Conservation (phyloP, 2,329 filamentous ascomycete species). For the Aspergillus sp. region DNA sequence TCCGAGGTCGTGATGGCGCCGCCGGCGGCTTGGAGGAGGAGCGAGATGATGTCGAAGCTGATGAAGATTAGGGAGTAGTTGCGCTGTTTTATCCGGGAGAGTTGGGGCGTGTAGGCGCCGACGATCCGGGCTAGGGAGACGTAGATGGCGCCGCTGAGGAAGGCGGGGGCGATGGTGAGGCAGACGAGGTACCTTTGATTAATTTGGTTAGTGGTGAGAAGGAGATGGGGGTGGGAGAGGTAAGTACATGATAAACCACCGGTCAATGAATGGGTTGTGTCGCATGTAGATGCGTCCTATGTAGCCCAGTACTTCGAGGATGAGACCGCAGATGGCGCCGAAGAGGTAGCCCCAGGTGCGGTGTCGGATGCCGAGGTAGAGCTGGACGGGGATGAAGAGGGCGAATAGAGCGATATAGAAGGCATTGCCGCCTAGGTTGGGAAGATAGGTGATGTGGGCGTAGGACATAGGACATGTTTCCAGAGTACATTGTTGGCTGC, state of each 20-base stretch:
- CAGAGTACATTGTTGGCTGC: background rate
- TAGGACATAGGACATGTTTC: constrained; percentile 1
- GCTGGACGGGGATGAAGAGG: background rate
- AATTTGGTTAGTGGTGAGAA: no score
- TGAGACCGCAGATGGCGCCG: background rate
- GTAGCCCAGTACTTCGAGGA: background rate
- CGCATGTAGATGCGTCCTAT: constrained; percentile 1
- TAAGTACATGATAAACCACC: constrained; percentile 1
- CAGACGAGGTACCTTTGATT: constrained; percentile 13
- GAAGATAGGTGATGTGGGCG: background rate
- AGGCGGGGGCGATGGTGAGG: constrained; percentile 10
- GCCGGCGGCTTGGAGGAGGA: constrained; percentile 58
- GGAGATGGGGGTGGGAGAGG: no score
- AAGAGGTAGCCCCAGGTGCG: background rate
- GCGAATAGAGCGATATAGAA: constrained; percentile 2
- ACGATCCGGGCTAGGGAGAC: constrained; percentile 17
- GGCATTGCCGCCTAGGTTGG: constrained; percentile 1
- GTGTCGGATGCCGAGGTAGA: background rate
- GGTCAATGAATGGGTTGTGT: constrained; percentile 3
- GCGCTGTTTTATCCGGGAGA: constrained; percentile 10
- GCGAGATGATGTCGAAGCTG: constrained; percentile 58
- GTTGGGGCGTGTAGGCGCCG: constrained; percentile 12
- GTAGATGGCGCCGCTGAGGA: constrained; percentile 9
- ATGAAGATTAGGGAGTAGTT: constrained; percentile 48
- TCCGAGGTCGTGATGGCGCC: constrained; percentile 49